These are phyloP conservation scores for Geotrichum australiense DNA, from an alignment of 1,139 yeast genomes.

Conservation along the genomic window DNA sequence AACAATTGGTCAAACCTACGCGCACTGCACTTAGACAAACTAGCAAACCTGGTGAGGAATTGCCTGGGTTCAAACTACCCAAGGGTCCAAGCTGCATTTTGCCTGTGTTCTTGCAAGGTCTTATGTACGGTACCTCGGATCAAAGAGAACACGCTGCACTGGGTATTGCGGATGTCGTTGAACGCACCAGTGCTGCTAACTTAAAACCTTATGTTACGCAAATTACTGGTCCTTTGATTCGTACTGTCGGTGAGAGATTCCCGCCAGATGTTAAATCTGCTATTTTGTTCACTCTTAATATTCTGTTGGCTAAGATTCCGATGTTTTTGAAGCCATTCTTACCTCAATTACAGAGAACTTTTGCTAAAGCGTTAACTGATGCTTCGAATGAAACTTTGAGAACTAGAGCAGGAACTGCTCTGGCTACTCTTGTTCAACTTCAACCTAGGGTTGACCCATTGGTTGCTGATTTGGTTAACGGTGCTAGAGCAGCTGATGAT, in stretches of 20 bases:
- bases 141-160: constrained; percentile 82
- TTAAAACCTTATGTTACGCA: constrained; percentile 86
- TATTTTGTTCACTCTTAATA: constrained; percentile 74
- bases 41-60: constrained; percentile 56
- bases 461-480: constrained; percentile 72
- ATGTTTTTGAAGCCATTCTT: constrained; percentile 89
- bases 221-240: constrained; percentile 94
- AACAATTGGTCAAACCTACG: constrained; percentile 70
- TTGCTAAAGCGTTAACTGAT: constrained; percentile 85
- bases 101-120: constrained; percentile 90
- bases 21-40: constrained; percentile 63
- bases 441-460: constrained; percentile 95
- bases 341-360: constrained; percentile 96
- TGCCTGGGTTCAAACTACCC: constrained; percentile 71
- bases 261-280: constrained; percentile 88
- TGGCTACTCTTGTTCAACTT: constrained; percentile 77
- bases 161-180: constrained; percentile 83
- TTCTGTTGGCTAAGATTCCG: constrained; percentile 75
- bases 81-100: constrained; percentile 83
- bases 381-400: constrained; percentile 63
- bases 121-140: constrained; percentile 84
- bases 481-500: constrained; percentile 54
- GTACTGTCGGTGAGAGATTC: constrained; percentile 96
- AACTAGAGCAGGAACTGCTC: constrained; percentile 81
- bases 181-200: constrained; percentile 73